A percentile compares a stretch with the other conserved stretches of the same genome.
Evolutionary conservation across 1,284 basidiomycete genomes (phyloP).

Genomic region (Sporisorium graminicola): DNA sequence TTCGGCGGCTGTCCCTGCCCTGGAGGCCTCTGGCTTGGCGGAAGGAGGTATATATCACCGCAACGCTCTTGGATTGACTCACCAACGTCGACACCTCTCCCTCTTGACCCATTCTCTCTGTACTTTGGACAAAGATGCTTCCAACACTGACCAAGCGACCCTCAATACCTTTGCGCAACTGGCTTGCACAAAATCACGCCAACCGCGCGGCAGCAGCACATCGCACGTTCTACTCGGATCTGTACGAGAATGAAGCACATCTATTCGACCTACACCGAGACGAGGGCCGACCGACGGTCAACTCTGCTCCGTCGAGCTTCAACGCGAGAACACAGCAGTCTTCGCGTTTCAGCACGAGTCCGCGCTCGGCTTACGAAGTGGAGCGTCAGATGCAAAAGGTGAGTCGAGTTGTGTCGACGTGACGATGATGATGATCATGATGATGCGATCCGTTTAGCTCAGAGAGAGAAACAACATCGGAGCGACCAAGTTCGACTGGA

Average conservation of each 20-base stretch:
- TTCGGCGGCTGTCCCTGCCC: neutral
- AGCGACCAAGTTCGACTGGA: constrained; percentile 16
- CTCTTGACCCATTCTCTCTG: neutral
- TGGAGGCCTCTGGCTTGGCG: neutral
- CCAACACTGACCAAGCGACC: constrained; percentile 10
- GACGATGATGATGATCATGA: neutral
- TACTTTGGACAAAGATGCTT: constrained; percentile 10
- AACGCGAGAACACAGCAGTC: constrained; percentile 18
- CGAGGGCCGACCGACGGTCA: constrained; percentile 23
- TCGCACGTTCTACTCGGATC: constrained; percentile 33
- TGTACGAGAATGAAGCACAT: constrained; percentile 50
- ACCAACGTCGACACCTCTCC: neutral
- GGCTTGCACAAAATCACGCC: constrained; percentile 11
- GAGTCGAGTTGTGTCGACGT: constrained; percentile 12
- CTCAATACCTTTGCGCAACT: constrained; percentile 2
- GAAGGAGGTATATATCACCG: neutral
- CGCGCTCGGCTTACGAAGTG: constrained; percentile 32
- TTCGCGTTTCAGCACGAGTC: constrained; percentile 27
- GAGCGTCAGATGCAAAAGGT: constrained; percentile 45
- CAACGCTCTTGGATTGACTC: neutral
- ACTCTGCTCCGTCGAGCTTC: constrained; percentile 6
- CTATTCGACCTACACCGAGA: constrained; percentile 38
- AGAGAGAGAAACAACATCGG: constrained; percentile 4
- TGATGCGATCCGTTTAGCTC: neutral
- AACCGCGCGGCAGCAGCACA: neutral